Base-by-base conservation (phyloP, 2,329 filamentous ascomycete genomes). In the Diaporthe nobilis region DNA sequence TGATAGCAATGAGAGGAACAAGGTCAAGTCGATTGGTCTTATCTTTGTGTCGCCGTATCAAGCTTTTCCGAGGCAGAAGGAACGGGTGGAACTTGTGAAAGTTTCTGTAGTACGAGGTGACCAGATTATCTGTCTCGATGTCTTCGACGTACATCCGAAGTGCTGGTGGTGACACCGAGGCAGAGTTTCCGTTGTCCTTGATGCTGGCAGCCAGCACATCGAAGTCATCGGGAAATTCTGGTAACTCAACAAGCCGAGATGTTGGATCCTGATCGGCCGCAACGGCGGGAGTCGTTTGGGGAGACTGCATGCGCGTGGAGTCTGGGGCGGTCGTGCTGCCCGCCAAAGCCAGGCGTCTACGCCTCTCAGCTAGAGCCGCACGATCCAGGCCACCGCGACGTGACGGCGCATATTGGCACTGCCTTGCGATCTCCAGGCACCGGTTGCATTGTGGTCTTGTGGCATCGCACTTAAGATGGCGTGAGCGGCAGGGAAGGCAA, bases 41-140 rank as follows among this genome's bases (percentile, higher is more conserved):
- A 68, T 68, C 7, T 17, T 25, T 68, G 22, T 28, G 5, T 37
- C 37, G 12, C 7, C 44, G 63, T 25, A 51, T 39, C 12, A 68
- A 17, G 1, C 28, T 51, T 10, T 68, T 53, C 22, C 31, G 63
- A 17, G 63, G 63, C n/a, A 25, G 22, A 6, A 68, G 28, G 31
- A 68, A 68, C 31, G 63, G 63, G 44, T 68, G 63, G 31, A 53
- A 68, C 12, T 25, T 68, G 31, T 68, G 63, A 2, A 68, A 68
- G 31, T 68, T 51, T 25, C 34, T 68, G 22, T 68, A 68, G 20
- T 68, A 68, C 12, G 63, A 68, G 44, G 47, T 39, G 7, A 68
- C 22, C 22, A 68, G 47, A 13, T 22, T 7, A 68, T 68, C 63
- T 68, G 31, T 39, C 9, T 68, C 63, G 13, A 68, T 25, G 4